Base-by-base conservation (phyloP, 2,329 filamentous ascomycete species). In the Dactylellina cionopaga region DNA sequence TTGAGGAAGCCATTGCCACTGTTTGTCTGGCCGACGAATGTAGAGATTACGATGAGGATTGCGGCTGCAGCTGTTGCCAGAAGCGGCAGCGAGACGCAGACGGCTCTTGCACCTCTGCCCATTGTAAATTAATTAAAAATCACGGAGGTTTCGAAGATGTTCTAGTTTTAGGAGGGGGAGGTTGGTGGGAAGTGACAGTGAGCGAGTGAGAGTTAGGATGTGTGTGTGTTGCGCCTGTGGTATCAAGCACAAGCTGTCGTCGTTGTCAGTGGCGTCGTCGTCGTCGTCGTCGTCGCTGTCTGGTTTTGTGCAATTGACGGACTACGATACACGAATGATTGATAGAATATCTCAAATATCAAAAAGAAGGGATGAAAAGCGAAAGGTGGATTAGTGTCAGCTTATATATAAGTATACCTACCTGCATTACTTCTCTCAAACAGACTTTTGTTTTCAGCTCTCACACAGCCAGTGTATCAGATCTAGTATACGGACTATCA, bases 391-490 rank as follows among this genome's bases (percentile, higher is more conserved):
- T n/a, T 24, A 44, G 52, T 37, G 29, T 37, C 63, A 68, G 63
- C 63, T 68, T 68, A 68, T 68, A 68, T 68, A 66, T 35, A 39
- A 29, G 9, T 33, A 19, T 24, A 5, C n/a, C 35, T n/a, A n/a
- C n/a, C n/a, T n/a, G n/a, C n/a, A n/a, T n/a, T n/a, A n/a, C n/a
- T n/a, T 43, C 41, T 19, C 27, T 37, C 47, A 4, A 39, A 15
- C 10, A 19, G 19, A 11, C 19, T 44, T 25, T 10, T 51, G 31
- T n/a, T 22, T 47, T 52, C 46, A 60, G 55, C 66, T 71, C 33
- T n/a, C 58, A 51, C 66, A 72, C 68, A 65, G 59, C 59, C 59
- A 59, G 52, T 64, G 68, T 72, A 64, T 72, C 68, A 72, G 68
- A 65, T 51, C 46, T 29, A 65, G 35, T 46, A n/a, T n/a, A 3